These are phyloP conservation scores for Hanseniaspora mollemarum DNA, from an alignment of 805 yeast genomes.

Conservation along the genomic window DNA sequence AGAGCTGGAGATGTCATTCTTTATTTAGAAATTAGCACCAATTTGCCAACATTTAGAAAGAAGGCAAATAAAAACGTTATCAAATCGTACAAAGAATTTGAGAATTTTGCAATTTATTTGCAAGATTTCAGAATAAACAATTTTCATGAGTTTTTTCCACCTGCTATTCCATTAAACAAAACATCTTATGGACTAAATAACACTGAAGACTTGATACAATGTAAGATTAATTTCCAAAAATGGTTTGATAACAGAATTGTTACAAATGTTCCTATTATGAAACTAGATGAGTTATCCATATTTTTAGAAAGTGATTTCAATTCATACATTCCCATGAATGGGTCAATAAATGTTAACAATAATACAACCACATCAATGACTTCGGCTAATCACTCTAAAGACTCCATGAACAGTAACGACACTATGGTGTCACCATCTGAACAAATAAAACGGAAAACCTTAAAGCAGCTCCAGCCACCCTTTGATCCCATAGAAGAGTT, in stretches of 20 bases:
- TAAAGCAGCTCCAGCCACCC: conserved; percentile 86
- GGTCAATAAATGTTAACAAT: conserved; percentile 12
- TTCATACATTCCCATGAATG: conserved; percentile 31
- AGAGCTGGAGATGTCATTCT: conserved; percentile 14
- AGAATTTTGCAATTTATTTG: conserved; percentile 63
- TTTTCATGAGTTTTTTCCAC: conserved; percentile 82
- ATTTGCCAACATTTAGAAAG: conserved; percentile 67
- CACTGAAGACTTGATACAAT: conserved; percentile 58
- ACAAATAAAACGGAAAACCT: conserved; percentile 76
- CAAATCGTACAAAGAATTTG: conserved; percentile 69
- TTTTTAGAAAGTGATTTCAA: conserved; percentile 71
- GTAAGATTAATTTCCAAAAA: conserved; percentile 52
- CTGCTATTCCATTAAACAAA: conserved; percentile 64
- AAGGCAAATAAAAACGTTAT: conserved; percentile 58
- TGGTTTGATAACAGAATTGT: conserved; percentile 70
- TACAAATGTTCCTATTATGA: conserved; percentile 62
- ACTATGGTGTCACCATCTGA: conserved; percentile 59
- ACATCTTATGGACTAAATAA: conserved; percentile 77
- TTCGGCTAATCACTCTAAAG: conserved; percentile 40
- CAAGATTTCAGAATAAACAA: conserved; percentile 42
- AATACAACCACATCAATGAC: conserved; percentile 14
- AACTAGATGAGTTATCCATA: conserved; percentile 78
- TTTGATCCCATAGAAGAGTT: conserved; percentile 74
- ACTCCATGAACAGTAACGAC: conserved; percentile 29
- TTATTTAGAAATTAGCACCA: conserved; percentile 31